phyloP scores from a whole-genome alignment of 768 basidiomycete species.

The Serendipita indica region DNA sequence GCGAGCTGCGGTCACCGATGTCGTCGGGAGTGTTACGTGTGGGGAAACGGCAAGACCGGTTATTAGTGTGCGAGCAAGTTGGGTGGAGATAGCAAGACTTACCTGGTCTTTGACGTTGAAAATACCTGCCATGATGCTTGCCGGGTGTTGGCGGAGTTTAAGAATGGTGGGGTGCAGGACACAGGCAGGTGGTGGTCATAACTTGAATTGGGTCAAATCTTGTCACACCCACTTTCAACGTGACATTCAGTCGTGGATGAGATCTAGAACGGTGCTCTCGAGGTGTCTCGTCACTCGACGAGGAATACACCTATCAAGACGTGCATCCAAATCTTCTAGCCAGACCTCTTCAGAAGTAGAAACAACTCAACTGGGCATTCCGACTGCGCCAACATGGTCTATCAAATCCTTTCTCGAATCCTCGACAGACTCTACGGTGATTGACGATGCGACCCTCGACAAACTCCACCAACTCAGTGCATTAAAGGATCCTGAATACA shows the following conservation, averaged over 20 bases:
- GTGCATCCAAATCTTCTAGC: too few species aligned
- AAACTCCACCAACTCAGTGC: constrained; percentile 1
- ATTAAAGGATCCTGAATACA: neutral
- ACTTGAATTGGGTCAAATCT: too few species aligned
- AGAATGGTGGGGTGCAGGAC: too few species aligned
- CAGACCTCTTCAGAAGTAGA: too few species aligned
- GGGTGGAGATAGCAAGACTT: neutral
- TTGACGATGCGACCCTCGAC: neutral
- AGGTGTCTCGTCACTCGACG: too few species aligned
- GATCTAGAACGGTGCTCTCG: too few species aligned
- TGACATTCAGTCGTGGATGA: too few species aligned
- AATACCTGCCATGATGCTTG: neutral
- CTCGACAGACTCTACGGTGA: neutral
- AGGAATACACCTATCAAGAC: too few species aligned
- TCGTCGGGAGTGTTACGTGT: neutral
- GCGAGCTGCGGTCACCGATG: constrained; percentile 38
- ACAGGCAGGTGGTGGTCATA: too few species aligned
- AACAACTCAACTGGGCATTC: neutral
- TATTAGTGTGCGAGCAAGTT: neutral
- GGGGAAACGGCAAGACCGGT: neutral
- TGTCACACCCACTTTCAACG: too few species aligned
- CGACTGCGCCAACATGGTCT: neutral
- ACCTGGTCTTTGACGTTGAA: constrained; percentile 9
- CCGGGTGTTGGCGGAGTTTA: constrained; percentile 4
- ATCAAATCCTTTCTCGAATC: neutral